phyloP scores from a whole-genome alignment of 768 basidiomycete species.

The Psilocybe sp. region DNA sequence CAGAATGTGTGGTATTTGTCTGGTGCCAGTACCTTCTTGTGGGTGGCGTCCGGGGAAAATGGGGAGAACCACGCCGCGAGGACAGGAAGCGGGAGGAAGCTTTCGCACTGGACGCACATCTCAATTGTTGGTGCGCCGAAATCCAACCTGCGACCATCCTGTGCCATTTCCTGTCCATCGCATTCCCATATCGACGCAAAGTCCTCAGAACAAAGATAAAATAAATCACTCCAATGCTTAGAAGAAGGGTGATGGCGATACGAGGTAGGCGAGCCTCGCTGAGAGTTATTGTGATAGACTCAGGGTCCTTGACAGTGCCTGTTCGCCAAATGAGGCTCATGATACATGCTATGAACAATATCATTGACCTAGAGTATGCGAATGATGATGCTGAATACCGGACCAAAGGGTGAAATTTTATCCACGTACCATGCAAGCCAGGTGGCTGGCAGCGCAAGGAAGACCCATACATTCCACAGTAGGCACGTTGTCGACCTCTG shows the following conservation, averaged over 20 bases:
- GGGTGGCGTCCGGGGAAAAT: no score
- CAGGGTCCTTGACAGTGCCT: slow-evolving; percentile 3
- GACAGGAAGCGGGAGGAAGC: no score
- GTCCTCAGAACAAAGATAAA: slow-evolving; percentile 50
- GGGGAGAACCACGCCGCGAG: no score
- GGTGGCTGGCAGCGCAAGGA: slow-evolving; percentile 56
- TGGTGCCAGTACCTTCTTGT: no score
- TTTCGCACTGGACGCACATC: no score
- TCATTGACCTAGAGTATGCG: slow-evolving; percentile 22
- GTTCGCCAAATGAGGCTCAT: slow-evolving; percentile 26
- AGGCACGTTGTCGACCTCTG: slow-evolving; percentile 24
- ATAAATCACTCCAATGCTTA: slow-evolving; percentile 51
- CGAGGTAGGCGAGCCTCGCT: slow-evolving; percentile 32
- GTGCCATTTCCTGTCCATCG: slow-evolving; percentile 33
- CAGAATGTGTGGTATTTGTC: no score
- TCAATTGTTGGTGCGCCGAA: no score
- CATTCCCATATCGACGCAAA: slow-evolving; percentile 49
- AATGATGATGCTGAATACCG: background rate
- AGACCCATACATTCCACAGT: slow-evolving; percentile 62
- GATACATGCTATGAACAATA: slow-evolving; percentile 21
- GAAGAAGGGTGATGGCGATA: slow-evolving; percentile 41
- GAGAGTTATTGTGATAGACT: background rate
- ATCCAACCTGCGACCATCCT: slow-evolving; percentile 23
- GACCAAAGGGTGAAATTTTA: background rate
- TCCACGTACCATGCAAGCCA: slow-evolving; percentile 55